Base-by-base conservation (phyloP, 2,329 filamentous ascomycete genomes). In the Arachnomyces sp. region DNA sequence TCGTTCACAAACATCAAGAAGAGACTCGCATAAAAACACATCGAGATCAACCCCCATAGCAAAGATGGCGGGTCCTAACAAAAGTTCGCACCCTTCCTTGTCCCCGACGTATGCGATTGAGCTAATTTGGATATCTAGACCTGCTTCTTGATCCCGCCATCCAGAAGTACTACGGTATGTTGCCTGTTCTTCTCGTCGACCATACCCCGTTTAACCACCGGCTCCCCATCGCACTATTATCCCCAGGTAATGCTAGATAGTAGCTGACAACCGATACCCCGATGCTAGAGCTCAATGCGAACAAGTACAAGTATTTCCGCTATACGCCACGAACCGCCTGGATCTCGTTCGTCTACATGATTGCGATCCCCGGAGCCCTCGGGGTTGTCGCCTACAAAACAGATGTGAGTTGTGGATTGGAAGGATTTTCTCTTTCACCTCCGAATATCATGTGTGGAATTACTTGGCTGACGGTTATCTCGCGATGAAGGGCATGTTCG, bases 281-380 rank as follows among this genome's bases (percentile, higher is more conserved):
- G n/a, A 25, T n/a, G n/a, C 6, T 18, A 43, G 41, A 40, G 4
- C 17, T 39, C 14, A 36, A 36, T 14, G 29, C 20, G 20, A 78
- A 76, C 57, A 72, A 76, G 57, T 82, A 89, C 77, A 87, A 87
- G 69, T 94, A 86, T 77, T 98, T 96, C 77, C 78, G 87, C 65
- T 96, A 87, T 86, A 96, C 84, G 28, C 76, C 79, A 38, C 76
- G 84, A 57, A 94, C 87, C 34, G 87, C 86, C 20, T 79, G 77
- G 68, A 65, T 95, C 56, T 81, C 82, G 3, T 78, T 95, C 59
- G 71, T 82, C 49, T 95, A 90, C 65, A 75, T 83, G 43, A 68
- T 80, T 28, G 68, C 81, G 39, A 76, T 95, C 32, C 92, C 92
- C 6, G 64, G 68, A 31, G 70, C 84, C 42, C 54, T 94, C 50